phyloP scores from a whole-genome alignment of 257 asterid species.

The Fraxinus cuspidata region DNA sequence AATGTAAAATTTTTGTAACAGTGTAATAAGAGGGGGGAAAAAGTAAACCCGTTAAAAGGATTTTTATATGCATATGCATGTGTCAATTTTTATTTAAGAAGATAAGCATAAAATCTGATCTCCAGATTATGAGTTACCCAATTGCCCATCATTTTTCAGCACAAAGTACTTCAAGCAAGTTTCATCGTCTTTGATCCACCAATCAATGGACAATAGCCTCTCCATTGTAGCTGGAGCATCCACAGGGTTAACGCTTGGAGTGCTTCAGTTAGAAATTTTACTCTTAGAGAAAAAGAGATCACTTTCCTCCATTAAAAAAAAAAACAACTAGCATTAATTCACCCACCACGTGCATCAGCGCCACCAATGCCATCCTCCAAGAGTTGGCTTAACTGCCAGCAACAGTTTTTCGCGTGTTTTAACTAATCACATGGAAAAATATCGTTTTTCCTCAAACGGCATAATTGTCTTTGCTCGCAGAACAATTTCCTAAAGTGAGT shows the following conservation, averaged over 20 bases:
- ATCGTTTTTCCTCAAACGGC: neutral
- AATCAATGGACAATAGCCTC: conserved; percentile 1
- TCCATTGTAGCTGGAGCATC: neutral
- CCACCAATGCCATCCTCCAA: neutral
- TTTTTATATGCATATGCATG: too few species aligned
- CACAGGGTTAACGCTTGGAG: neutral
- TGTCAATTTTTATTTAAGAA: too few species aligned
- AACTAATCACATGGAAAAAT: neutral
- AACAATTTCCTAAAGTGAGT: neutral
- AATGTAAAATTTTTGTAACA: neutral
- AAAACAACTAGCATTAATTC: neutral
- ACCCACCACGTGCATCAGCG: neutral
- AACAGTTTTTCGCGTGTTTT: neutral
- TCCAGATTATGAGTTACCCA: neutral
- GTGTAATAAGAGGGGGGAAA: neutral
- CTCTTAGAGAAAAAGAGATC: neutral
- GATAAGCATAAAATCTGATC: neutral
- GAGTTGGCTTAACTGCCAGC: neutral
- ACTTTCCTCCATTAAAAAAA: neutral
- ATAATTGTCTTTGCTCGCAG: neutral
- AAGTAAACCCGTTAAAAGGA: neutral
- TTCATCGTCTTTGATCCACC: neutral
- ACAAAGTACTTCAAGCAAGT: conserved; percentile 7
- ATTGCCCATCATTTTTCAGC: neutral
- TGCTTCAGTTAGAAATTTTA: neutral